Percentiles rank a stretch among this genome's conserved stretches.
Evolutionary conservation across 1,284 basidiomycete genomes (phyloP).

Genomic region (Ceratobasidium sp.): DNA sequence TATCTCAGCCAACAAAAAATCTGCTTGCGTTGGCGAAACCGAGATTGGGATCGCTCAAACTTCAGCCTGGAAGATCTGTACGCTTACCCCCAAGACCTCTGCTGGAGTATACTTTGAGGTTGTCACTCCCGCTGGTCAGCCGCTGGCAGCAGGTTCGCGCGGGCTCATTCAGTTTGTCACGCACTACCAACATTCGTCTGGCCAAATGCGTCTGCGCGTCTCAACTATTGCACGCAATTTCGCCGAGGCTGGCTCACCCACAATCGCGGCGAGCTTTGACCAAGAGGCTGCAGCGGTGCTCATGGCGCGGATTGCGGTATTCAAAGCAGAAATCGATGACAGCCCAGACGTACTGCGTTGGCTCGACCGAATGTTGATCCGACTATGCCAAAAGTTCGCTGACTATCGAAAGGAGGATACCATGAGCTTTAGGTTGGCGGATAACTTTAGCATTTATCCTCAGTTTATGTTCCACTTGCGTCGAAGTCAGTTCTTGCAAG

Average conservation of each 20-base stretch:
- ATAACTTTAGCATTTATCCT: constrained; percentile 99
- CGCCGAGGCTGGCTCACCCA: constrained; percentile 93
- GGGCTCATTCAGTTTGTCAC: constrained; percentile 99
- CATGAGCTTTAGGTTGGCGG: constrained; percentile 88
- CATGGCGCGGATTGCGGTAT: constrained; percentile 98
- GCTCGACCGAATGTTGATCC: constrained; percentile 98
- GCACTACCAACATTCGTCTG: constrained; percentile 97
- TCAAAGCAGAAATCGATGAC: constrained; percentile 99
- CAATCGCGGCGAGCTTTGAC: constrained; percentile 94
- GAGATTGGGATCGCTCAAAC: constrained; percentile 99
- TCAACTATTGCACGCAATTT: constrained; percentile 98
- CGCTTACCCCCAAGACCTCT: constrained; percentile 87
- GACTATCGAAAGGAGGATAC: constrained; percentile 99
- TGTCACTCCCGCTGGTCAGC: constrained; percentile 97
- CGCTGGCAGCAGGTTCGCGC: constrained; percentile 87
- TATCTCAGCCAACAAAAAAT: constrained; percentile 97
- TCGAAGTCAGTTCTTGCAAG: constrained; percentile 97
- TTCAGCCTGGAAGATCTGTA: constrained; percentile 98
- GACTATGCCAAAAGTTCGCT: constrained; percentile 99
- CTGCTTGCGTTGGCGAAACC: constrained; percentile 95
- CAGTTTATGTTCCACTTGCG: constrained; percentile 99
- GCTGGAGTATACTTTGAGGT: constrained; percentile 98
- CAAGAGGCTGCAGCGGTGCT: constrained; percentile 98
- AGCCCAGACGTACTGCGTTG: constrained; percentile 96
- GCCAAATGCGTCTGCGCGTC: constrained; percentile 92